Evolutionary conservation across 2,329 filamentous ascomycete genomes (phyloP).

Genomic region (Xylaria sp.): DNA sequence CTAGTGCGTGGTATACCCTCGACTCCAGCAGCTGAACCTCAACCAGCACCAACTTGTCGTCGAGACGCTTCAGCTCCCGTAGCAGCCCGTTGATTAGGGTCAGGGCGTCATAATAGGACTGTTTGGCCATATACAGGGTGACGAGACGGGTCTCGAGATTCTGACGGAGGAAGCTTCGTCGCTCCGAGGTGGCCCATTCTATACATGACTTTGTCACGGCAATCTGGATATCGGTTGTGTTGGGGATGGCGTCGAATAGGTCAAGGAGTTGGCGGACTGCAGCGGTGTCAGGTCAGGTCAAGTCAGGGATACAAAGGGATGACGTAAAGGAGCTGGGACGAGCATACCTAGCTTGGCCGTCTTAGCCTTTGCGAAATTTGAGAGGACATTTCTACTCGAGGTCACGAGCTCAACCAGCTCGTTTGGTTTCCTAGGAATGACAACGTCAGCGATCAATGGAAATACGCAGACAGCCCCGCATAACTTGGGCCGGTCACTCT

Average conservation of each 20-base stretch:
- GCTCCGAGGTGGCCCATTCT: conserved; percentile 97
- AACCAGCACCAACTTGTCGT: conserved; percentile 97
- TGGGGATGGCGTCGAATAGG: conserved; percentile 91
- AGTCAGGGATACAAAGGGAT: too few species aligned
- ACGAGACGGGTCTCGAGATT: conserved; percentile 97
- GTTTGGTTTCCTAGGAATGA: conserved; percentile 71
- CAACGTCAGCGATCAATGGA: conserved; percentile 44
- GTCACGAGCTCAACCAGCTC: conserved; percentile 91
- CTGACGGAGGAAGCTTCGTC: conserved; percentile 94
- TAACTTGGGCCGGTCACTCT: conserved; percentile 43
- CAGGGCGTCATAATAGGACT: conserved; percentile 96
- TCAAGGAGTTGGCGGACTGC: conserved; percentile 95
- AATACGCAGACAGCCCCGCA: conserved; percentile 11
- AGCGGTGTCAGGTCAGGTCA: background rate
- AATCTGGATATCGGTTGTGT: conserved; percentile 94
- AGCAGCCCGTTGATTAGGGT: conserved; percentile 96
- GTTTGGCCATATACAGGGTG: conserved; percentile 93
- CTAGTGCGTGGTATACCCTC: conserved; percentile 94
- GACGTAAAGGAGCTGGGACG: too few species aligned
- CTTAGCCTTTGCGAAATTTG: conserved; percentile 98
- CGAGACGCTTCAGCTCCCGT: conserved; percentile 95
- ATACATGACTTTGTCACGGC: conserved; percentile 98
- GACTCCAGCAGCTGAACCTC: conserved; percentile 98
- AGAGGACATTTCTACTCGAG: conserved; percentile 89
- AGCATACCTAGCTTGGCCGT: conserved; percentile 90